These are phyloP conservation scores for Lachnellula hyalina DNA, from an alignment of 2,329 filamentous ascomycete genomes.

Conservation along the genomic window DNA sequence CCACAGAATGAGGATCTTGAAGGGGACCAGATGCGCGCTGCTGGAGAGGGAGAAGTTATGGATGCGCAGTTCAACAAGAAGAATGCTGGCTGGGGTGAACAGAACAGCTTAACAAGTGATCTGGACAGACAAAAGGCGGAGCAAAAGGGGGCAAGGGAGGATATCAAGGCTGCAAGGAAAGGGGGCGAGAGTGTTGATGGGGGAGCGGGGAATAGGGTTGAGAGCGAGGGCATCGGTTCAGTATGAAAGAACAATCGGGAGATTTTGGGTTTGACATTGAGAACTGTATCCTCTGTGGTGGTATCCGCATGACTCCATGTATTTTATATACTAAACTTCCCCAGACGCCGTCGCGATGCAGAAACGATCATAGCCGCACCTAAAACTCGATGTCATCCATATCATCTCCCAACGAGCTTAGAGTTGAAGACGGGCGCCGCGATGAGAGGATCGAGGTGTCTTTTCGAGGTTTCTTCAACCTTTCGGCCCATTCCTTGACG, in stretches of 20 bases:
- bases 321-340: slow-evolving; percentile 14
- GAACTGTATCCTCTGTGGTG: slow-evolving; percentile 1
- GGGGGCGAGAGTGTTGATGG: slow-evolving; percentile 27
- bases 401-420: slow-evolving; percentile 31
- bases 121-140: slow-evolving; percentile 31
- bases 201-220: slow-evolving; percentile 23
- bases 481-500: slow-evolving; percentile 59
- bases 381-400: slow-evolving; percentile 31
- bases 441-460: slow-evolving; percentile 16
- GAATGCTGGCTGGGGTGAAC: slow-evolving; percentile 29
- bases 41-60: slow-evolving; percentile 30
- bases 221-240: slow-evolving; percentile 26
- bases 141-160: slow-evolving; percentile 27
- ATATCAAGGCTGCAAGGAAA: slow-evolving; percentile 23
- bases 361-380: slow-evolving; percentile 1
- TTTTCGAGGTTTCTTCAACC: slow-evolving; percentile 27
- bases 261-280: not conserved
- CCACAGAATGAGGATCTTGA: slow-evolving; percentile 30
- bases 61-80: slow-evolving; percentile 30
- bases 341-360: slow-evolving; percentile 31
- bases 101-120: slow-evolving; percentile 26
- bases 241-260: slow-evolving; percentile 18
- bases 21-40: slow-evolving; percentile 29
- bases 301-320: slow-evolving; percentile 6
- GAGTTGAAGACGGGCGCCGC: slow-evolving; percentile 27